phyloP scores from a whole-genome alignment of 148 eudicot genomes.

The Rhododendron mucronatum region DNA sequence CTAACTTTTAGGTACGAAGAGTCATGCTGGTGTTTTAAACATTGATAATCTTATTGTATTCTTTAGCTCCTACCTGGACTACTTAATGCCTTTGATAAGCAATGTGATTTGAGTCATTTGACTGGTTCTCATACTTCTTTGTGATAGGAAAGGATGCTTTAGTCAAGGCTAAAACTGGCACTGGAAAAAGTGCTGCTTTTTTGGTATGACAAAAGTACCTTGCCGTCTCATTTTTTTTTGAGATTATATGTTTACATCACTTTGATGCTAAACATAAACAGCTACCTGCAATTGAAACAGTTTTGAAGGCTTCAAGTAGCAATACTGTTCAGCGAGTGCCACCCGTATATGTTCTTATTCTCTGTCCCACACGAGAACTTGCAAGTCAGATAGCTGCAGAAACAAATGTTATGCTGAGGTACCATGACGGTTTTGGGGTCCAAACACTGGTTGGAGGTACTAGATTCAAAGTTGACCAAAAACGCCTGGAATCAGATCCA shows the following conservation, averaged over 20 bases:
- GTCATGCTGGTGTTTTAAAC: neutral
- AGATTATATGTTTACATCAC: slow-evolving; percentile 12
- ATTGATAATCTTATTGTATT: neutral
- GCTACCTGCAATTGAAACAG: slow-evolving; percentile 99
- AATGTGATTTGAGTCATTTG: neutral
- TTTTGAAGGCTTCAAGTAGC: slow-evolving; percentile 56
- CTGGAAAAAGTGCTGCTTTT: slow-evolving; percentile 91
- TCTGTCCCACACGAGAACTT: slow-evolving; percentile 96
- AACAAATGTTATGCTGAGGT: slow-evolving; percentile 74
- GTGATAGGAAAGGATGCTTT: slow-evolving; percentile 80
- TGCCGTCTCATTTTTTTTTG: neutral
- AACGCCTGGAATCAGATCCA: slow-evolving; percentile 69
- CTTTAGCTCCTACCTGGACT: neutral
- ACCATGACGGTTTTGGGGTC: slow-evolving; percentile 82
- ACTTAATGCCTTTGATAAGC: neutral
- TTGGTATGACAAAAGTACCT: slow-evolving; percentile 54
- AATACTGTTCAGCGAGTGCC: slow-evolving; percentile 44
- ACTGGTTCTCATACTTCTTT: slow-evolving; percentile 16
- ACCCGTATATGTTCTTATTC: slow-evolving; percentile 72
- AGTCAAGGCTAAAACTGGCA: slow-evolving; percentile 82
- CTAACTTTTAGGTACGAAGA: neutral
- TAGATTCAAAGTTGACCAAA: slow-evolving; percentile 86
- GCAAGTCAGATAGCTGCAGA: slow-evolving; percentile 96
- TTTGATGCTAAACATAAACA: slow-evolving; percentile 58
- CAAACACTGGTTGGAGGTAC: slow-evolving; percentile 86